A percentile compares a stretch with the other conserved stretches of the same genome.
Conservation (phyloP, 495 filamentous ascomycete species). For the Aspergillus saccharolyticus region DNA sequence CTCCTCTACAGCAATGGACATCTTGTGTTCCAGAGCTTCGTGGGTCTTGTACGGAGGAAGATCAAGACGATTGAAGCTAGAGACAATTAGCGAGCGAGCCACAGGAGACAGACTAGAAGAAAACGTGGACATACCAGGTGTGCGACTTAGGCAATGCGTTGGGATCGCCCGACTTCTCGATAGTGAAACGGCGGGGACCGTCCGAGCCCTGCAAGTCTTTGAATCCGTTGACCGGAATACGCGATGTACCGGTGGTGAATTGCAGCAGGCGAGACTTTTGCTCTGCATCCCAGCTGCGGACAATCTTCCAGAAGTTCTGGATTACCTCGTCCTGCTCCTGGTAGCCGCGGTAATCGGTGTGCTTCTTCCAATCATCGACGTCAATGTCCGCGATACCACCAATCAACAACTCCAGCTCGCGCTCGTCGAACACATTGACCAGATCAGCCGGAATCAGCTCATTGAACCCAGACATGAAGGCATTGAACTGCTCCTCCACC, state of each 20-base stretch:
- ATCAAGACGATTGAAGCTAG: conserved; percentile 96
- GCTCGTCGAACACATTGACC: conserved; percentile 98
- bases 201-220: conserved; percentile 98
- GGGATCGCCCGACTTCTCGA: conserved; percentile 93
- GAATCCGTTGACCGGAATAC: conserved; percentile 99
- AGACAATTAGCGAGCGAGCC: conserved; percentile 15
- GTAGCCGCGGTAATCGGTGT: conserved; percentile 99
- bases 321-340: conserved; percentile 96
- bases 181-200: conserved; percentile 91
- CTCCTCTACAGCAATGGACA: conserved; percentile 96
- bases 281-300: conserved; percentile 94
- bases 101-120: background rate
- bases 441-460: conserved; percentile 95
- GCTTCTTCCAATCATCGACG: conserved; percentile 99
- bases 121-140: conserved; percentile 70
- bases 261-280: conserved; percentile 95
- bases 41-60: conserved; percentile 88
- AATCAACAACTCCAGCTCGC: conserved; percentile 93
- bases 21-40: conserved; percentile 77
- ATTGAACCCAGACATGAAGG: conserved; percentile 95
- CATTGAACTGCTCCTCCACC: conserved; percentile 95
- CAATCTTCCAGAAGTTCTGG: conserved; percentile 96
- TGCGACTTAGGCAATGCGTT: conserved; percentile 91
- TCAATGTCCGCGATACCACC: conserved; percentile 99
- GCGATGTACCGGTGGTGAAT: conserved; percentile 94